Percentiles rank a stretch among this genome's conserved stretches.
Evolutionary conservation across 2,329 filamentous ascomycete genomes (phyloP).

Genomic region (Talaromyces pinophilus): DNA sequence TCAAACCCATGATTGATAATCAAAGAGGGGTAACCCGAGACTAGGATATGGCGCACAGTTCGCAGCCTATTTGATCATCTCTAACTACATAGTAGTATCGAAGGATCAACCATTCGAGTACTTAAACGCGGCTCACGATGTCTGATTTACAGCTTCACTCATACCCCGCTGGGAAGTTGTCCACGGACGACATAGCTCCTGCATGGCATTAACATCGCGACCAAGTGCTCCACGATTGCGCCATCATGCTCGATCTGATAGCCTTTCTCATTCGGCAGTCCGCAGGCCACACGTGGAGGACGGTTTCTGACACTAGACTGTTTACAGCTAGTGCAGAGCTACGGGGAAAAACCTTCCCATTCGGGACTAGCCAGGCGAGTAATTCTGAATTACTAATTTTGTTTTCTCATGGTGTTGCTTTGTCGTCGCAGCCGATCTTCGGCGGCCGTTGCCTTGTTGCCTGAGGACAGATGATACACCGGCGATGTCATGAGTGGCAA

Average conservation of each 20-base stretch:
- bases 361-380: background rate
- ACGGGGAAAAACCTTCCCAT: background rate
- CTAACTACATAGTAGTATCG: background rate
- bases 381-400: background rate
- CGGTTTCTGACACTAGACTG: background rate
- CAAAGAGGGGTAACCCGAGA: background rate
- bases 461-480: background rate
- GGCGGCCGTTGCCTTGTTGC: background rate
- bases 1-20: background rate
- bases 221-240: slow-evolving; percentile 8
- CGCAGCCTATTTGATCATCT: background rate
- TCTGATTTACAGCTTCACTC: background rate
- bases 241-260: background rate
- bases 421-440: background rate
- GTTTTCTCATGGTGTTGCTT: background rate
- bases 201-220: background rate
- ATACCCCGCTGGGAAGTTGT: background rate
- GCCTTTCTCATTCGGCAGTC: background rate
- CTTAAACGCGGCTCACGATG: background rate
- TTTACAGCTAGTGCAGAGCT: background rate
- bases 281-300: background rate
- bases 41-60: background rate
- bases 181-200: background rate
- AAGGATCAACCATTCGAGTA: background rate
- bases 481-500: slow-evolving; percentile 11